Conservation (phyloP, 306 rosid genomes). For the Ceratonia siliqua region DNA sequence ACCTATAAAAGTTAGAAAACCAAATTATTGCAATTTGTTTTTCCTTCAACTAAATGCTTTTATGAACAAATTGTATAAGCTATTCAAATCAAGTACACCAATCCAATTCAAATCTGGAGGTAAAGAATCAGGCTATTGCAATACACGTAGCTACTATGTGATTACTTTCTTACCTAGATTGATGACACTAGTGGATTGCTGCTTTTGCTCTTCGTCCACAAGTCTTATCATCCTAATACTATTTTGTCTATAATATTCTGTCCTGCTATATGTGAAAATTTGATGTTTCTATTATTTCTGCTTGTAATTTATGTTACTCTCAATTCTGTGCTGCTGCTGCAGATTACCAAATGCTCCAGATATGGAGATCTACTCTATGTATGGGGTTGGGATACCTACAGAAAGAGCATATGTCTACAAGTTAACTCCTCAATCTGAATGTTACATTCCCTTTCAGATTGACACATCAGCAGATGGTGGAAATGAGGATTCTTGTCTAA, state of each 20-base stretch:
- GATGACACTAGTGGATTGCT: slow-evolving; percentile 5
- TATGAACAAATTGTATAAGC: slow-evolving; percentile 14
- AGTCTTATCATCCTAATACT: background rate
- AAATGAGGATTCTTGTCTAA: slow-evolving; percentile 55
- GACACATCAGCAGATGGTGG: slow-evolving; percentile 73
- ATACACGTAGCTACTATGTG: background rate
- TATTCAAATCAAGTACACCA: background rate
- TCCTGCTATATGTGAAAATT: slow-evolving; percentile 19
- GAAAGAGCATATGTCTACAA: slow-evolving; percentile 86
- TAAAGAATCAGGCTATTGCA: background rate
- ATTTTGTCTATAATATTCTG: slow-evolving; percentile 4
- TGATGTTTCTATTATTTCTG: slow-evolving; percentile 26
- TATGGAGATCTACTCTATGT: slow-evolving; percentile 84
- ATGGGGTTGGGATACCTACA: slow-evolving; percentile 86
- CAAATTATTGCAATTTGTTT: background rate
- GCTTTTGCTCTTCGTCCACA: slow-evolving; percentile 6
- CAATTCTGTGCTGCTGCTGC: slow-evolving; percentile 45
- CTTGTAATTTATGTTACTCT: slow-evolving; percentile 1
- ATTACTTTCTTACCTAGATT: slow-evolving; percentile 22
- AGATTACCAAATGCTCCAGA: slow-evolving; percentile 86
- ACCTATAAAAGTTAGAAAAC: background rate
- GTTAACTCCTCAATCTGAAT: slow-evolving; percentile 56
- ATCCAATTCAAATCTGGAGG: slow-evolving; percentile 14
- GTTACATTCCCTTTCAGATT: slow-evolving; percentile 81
- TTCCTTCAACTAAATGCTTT: slow-evolving; percentile 20